Base-by-base conservation (phyloP, 306 rosid genomes). In the Mimosa pudica region DNA sequence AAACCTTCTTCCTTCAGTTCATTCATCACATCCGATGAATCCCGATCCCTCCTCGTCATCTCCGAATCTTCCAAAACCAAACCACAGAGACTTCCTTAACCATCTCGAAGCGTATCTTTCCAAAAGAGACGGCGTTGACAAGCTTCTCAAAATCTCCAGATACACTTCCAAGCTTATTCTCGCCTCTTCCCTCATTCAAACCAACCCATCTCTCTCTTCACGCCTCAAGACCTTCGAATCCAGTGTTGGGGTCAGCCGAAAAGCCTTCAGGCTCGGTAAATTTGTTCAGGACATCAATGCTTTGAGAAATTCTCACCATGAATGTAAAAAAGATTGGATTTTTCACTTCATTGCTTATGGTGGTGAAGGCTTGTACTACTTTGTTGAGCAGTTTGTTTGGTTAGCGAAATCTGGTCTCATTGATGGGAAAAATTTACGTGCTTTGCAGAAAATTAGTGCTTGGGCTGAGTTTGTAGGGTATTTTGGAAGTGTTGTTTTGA, bases 101-200 rank as follows among this genome's bases (percentile, higher is more conserved):
- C 97, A 89, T 71, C 85, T 91, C 17, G 98, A 92, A 87, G 77
- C 86, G 10, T 92, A 92, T 73, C 97, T 94, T 49, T 89, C 98
- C 0, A 94, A 92, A 74, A 85, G 97, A 38, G 98, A 94, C 78
- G 98, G 97, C 82, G 97, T 94, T 3, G 98, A 94, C 89, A 92
- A 94, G 85, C 95, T 94, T 24, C 94, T 94, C 82, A 94, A 94
- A 71, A 91, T 92, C 47, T 90, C 90, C 38, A 74, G 98, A 48
- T 94, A 94, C 90, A 81, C 92, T 75, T 18, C 95, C 32, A 94
- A 94, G 75, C 84, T 92, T 79, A 71, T 91, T 64, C 87, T 94
- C 74, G 84, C 97, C 74, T 87, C 97, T 32, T 87, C 94, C 0
- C 60, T 87, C 14, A 71, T 88, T 32, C 85, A 87, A 11, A 86